Evolutionary conservation across 2,329 filamentous ascomycete genomes (phyloP).

Genomic region (Penicillium expansum): DNA sequence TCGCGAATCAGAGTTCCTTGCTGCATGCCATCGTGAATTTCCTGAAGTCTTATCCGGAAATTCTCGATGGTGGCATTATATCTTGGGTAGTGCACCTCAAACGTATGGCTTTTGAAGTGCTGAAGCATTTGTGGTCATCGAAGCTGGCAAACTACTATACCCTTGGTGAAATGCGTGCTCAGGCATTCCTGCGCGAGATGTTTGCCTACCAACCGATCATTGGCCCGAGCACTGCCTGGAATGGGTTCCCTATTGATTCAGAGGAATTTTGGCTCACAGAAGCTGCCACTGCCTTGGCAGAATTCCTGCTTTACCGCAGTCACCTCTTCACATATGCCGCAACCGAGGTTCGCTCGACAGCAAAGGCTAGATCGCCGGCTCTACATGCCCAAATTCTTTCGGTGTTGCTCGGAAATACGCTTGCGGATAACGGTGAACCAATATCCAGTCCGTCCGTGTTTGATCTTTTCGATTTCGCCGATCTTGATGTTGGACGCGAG

Average conservation of each 20-base stretch:
- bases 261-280: conserved; percentile 67
- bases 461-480: conserved; percentile 89
- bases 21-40: conserved; percentile 78
- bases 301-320: conserved; percentile 75
- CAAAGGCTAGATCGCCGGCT: conserved; percentile 67
- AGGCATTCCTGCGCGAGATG: conserved; percentile 76
- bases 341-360: conserved; percentile 76
- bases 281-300: conserved; percentile 66
- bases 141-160: conserved; percentile 72
- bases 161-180: conserved; percentile 73
- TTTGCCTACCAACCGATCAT: conserved; percentile 71
- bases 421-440: conserved; percentile 63
- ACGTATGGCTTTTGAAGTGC: conserved; percentile 66
- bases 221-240: conserved; percentile 68
- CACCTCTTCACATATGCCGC: conserved; percentile 81
- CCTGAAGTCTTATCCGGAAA: conserved; percentile 66
- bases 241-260: conserved; percentile 60
- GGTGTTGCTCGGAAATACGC: conserved; percentile 70
- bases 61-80: conserved; percentile 58
- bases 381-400: conserved; percentile 64
- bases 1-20: conserved; percentile 69
- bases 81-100: conserved; percentile 69
- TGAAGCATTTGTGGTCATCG: conserved; percentile 81
- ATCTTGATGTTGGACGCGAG: conserved; percentile 54
- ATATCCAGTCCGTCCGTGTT: conserved; percentile 74